Conservation (phyloP, 805 yeast species). For the Cyberlindnera sargentensis region DNA sequence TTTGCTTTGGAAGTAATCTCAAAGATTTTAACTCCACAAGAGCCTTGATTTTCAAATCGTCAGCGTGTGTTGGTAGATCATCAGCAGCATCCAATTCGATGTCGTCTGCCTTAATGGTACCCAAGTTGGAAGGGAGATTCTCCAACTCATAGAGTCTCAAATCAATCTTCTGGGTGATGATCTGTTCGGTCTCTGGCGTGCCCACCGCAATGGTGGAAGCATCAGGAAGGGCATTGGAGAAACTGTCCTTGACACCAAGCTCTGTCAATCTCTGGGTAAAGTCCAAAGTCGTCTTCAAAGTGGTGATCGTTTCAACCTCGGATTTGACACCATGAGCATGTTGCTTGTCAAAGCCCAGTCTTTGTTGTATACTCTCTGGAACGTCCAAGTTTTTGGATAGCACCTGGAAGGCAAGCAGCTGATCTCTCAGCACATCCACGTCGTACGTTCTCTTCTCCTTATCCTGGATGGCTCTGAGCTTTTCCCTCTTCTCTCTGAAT, state of each 20-base stretch:
- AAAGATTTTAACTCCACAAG: constrained; percentile 65
- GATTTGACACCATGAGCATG: neutral
- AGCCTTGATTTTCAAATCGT: constrained; percentile 56
- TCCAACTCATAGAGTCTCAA: constrained; percentile 57
- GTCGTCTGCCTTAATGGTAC: constrained; percentile 44
- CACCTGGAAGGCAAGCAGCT: constrained; percentile 56
- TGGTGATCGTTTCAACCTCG: constrained; percentile 3
- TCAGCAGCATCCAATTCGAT: constrained; percentile 37
- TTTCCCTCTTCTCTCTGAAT: constrained; percentile 27
- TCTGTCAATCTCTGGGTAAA: constrained; percentile 24
- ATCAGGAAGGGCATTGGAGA: constrained; percentile 26
- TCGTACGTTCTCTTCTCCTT: constrained; percentile 30
- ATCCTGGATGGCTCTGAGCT: constrained; percentile 4
- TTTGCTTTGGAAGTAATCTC: constrained; percentile 61
- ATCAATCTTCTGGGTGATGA: constrained; percentile 46
- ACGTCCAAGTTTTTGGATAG: constrained; percentile 60
- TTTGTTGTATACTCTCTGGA: constrained; percentile 43
- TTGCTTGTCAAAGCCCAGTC: constrained; percentile 21
- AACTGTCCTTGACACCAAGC: constrained; percentile 26
- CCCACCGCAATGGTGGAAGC: constrained; percentile 33
- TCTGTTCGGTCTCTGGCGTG: constrained; percentile 39
- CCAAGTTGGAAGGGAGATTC: constrained; percentile 61
- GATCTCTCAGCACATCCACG: constrained; percentile 42
- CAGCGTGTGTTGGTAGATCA: constrained; percentile 39
- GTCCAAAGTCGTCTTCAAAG: constrained; percentile 24